A percentile compares a stretch with the other conserved stretches of the same genome.
These are phyloP conservation scores for Umbelopsis sp. DNA, from an alignment of 192 early-diverging fungal genomes.

Conservation along the genomic window DNA sequence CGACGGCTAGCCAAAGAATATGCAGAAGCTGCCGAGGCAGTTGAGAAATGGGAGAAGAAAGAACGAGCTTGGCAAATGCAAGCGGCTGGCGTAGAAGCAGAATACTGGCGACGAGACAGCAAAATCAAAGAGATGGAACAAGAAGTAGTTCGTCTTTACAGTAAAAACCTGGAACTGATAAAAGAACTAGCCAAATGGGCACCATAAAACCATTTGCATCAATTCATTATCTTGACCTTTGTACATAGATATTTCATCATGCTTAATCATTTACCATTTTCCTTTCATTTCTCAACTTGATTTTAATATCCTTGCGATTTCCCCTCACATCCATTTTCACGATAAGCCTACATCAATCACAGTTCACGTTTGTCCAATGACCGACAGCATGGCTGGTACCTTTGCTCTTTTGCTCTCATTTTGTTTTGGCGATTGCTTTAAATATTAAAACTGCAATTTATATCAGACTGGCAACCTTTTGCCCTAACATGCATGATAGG, in stretches of 20 bases:
- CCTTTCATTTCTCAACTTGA: too few species aligned
- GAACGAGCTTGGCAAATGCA: slow-evolving; percentile 22
- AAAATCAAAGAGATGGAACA: slow-evolving; percentile 26
- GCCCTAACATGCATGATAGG: too few species aligned
- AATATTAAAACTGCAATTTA: too few species aligned
- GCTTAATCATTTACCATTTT: not conserved
- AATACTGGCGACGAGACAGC: slow-evolving; percentile 22
- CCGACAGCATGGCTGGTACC: too few species aligned
- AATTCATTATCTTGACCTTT: not conserved
- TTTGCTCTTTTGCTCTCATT: too few species aligned
- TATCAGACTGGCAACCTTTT: too few species aligned
- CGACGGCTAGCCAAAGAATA: slow-evolving; percentile 6
- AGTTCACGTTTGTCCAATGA: too few species aligned
- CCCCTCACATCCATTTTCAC: too few species aligned
- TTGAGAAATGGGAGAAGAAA: slow-evolving; percentile 7
- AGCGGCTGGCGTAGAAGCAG: slow-evolving; percentile 18
- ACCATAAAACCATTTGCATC: not conserved
- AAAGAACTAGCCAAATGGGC: slow-evolving; percentile 19
- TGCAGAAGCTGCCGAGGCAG: not conserved
- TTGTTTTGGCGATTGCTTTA: too few species aligned
- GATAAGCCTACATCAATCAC: too few species aligned
- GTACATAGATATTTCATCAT: not conserved
- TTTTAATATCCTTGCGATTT: too few species aligned
- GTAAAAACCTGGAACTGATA: slow-evolving; percentile 24
- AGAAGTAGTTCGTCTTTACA: slow-evolving; percentile 13